Evolutionary conservation across 495 filamentous ascomycete species (phyloP), one percentile per base, ranked within the genome.

Genomic region (Evansstolkia leycettana): DNA sequence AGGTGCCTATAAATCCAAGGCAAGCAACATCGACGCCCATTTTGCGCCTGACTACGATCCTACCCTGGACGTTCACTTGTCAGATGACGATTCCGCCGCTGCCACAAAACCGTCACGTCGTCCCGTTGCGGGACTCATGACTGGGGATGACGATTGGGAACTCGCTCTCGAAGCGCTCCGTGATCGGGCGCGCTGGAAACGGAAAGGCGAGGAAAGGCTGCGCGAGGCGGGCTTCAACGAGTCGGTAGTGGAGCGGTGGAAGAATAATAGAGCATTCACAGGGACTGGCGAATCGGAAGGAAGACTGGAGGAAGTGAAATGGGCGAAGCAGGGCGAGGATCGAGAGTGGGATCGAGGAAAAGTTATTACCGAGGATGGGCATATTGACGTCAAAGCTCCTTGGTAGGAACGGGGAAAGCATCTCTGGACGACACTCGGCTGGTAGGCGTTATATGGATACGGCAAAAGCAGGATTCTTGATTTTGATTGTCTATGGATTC

Each of bases 311-410:
- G 74, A 85, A 49, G 80, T 93, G 9, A 69, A 57, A 42, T 98
- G 90, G 89, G 67, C 68, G 29, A 81, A 77, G 51, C 74, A 70
- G 30, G 88, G 85, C 0, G 81, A 85, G 41, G 67, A 73, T n/a
- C 72, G 85, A 24, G 89, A 93, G 50, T 95, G 88, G 88, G 88
- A 96, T 68, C 67, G 77, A 6, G 83, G 83, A 12, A 94, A 94
- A 50, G 73, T 84, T 20, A 57, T 85, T 24, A 72, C 76, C 41
- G 70, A 67, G 9, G 69, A 80, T 36, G 80, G 78, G 1, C 58
- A 70, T 41, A 63, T 74, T 37, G 58, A 64, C 35, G 50, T 76
- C 14, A 67, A 64, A 36, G 66, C 71, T 16, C 33, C 47, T 34
- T 71, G 67, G 67, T 63, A 55, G 41, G 5, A n/a, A n/a, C n/a